phyloP scores from a whole-genome alignment of 106 monocot genomes.

The Platanthera guangdongensis region DNA sequence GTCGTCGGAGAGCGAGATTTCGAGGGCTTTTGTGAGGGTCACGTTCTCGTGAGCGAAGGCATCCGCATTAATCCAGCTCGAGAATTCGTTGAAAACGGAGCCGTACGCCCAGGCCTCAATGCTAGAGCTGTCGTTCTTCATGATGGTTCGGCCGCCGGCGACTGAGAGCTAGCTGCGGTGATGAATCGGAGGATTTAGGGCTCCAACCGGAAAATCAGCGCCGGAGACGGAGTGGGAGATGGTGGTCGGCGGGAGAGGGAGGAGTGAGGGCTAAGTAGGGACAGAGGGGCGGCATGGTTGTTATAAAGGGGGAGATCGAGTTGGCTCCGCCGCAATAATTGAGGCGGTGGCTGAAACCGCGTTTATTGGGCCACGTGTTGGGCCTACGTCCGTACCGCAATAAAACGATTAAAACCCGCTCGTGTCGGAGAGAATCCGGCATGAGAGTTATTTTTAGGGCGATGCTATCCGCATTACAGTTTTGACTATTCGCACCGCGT shows the following conservation, averaged over 20 bases:
- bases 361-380: conserved; percentile 17
- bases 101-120: conserved; percentile 23
- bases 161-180: no score
- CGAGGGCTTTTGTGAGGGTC: conserved; percentile 49
- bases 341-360: conserved; percentile 18
- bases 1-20: conserved; percentile 44
- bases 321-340: background rate
- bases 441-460: background rate
- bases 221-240: background rate
- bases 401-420: conserved; percentile 2
- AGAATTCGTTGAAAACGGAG: conserved; percentile 6
- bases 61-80: conserved; percentile 13
- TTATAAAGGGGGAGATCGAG: background rate
- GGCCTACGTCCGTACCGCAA: background rate
- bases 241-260: background rate
- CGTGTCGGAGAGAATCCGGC: background rate
- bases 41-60: conserved; percentile 36
- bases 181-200: background rate
- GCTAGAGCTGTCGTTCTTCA: conserved; percentile 20
- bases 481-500: no score
- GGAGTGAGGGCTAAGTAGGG: background rate
- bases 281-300: background rate
- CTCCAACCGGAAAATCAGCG: conserved; percentile 1
- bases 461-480: no score
- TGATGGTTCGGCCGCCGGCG: background rate